These are phyloP conservation scores for Trametes cinnabarina DNA, from an alignment of 768 basidiomycete genomes.

Conservation along the genomic window DNA sequence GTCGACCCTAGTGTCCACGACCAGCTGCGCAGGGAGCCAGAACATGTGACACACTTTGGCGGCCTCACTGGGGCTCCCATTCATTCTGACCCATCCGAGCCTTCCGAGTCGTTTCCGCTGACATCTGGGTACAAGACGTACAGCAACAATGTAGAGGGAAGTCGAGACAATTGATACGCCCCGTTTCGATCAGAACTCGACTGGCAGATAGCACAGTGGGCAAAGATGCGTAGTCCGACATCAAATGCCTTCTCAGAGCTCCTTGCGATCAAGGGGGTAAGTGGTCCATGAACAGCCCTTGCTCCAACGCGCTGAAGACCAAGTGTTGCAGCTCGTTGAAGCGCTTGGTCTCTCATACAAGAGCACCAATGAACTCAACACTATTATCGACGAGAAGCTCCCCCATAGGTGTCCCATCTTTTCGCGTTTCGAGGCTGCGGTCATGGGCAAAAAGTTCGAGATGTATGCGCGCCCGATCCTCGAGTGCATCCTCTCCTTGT, in stretches of 20 bases:
- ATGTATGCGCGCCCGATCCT: too few species aligned
- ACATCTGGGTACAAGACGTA: not conserved
- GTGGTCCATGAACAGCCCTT: not conserved
- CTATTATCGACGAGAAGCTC: too few species aligned
- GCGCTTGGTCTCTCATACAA: too few species aligned
- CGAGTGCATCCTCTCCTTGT: too few species aligned
- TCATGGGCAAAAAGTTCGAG: too few species aligned
- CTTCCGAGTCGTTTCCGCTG: too few species aligned
- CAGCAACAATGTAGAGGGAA: not conserved
- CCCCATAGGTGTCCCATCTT: too few species aligned
- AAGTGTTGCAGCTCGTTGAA: too few species aligned
- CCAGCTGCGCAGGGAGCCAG: not conserved
- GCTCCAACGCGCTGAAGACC: not conserved
- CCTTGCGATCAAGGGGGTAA: slow-evolving; percentile 38
- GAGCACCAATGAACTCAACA: too few species aligned
- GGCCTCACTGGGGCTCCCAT: not conserved
- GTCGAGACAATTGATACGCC: slow-evolving; percentile 14
- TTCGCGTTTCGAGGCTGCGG: too few species aligned
- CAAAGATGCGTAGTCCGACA: slow-evolving; percentile 33
- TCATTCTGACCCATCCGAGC: not conserved
- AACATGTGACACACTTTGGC: not conserved
- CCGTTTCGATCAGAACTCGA: slow-evolving; percentile 37
- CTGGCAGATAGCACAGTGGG: slow-evolving; percentile 42
- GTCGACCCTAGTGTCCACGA: too few species aligned
- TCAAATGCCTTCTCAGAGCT: slow-evolving; percentile 40